A percentile compares a stretch with the other conserved stretches of the same genome.
These are phyloP conservation scores for Komagataea norvegica DNA, from an alignment of 1,139 yeast genomes.

Conservation along the genomic window DNA sequence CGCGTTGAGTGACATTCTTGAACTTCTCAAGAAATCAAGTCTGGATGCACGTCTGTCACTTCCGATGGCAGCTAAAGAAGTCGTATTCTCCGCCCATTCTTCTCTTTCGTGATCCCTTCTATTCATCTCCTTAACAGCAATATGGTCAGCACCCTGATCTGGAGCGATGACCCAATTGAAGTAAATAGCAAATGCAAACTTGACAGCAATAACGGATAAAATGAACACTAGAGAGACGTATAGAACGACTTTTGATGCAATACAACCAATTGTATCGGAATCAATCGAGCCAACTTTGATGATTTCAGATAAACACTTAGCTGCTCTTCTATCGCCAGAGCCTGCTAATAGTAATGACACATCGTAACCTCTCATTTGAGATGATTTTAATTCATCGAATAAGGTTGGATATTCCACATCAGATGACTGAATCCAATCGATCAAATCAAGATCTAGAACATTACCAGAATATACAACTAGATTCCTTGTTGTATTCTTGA, in stretches of 20 bases:
- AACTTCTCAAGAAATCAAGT: constrained; percentile 26
- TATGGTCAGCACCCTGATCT: constrained; percentile 70
- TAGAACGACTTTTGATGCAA: constrained; percentile 82
- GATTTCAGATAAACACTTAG: constrained; percentile 83
- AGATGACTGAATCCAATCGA: constrained; percentile 66
- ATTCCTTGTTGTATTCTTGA: constrained; percentile 64
- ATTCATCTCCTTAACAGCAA: constrained; percentile 50
- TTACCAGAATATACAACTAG: constrained; percentile 84
- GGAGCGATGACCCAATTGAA: constrained; percentile 80
- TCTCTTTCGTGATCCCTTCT: constrained; percentile 62
- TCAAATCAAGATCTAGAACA: constrained; percentile 73
- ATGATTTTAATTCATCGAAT: constrained; percentile 59
- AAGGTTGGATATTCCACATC: constrained; percentile 69
- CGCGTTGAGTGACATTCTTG: constrained; percentile 18
- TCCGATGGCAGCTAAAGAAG: constrained; percentile 43
- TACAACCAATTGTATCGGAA: constrained; percentile 90
- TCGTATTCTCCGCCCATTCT: constrained; percentile 64
- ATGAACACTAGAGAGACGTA: constrained; percentile 79
- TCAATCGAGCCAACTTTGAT: constrained; percentile 86
- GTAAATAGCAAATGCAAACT: constrained; percentile 82
- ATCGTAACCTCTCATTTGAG: constrained; percentile 70
- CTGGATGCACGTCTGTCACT: constrained; percentile 22
- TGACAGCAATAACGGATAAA: constrained; percentile 67
- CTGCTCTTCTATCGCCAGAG: constrained; percentile 62
- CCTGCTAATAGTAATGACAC: constrained; percentile 72